These are phyloP conservation scores for Thalia dealbata DNA, from an alignment of 176 grass and related monocot genomes.

Conservation along the genomic window DNA sequence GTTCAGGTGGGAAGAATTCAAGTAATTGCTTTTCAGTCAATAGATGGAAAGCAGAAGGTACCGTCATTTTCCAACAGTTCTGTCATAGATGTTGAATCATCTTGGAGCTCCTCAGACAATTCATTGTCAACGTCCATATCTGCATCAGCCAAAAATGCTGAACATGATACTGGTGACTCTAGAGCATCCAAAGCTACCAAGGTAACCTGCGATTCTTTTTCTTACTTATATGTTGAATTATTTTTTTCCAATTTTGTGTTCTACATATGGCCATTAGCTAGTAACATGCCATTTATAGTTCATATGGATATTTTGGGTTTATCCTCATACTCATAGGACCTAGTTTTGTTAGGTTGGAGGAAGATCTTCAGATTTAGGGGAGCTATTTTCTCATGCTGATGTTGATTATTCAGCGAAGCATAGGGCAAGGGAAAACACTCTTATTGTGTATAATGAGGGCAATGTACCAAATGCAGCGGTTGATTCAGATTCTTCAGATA, in stretches of 20 bases:
- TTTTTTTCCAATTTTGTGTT: not conserved
- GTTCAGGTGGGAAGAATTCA: conserved; percentile 76
- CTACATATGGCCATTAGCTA: not conserved
- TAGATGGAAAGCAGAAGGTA: conserved; percentile 39
- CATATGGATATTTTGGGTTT: not conserved
- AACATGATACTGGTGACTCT: conserved; percentile 71
- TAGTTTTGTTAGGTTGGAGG: conserved; percentile 34
- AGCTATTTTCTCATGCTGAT: conserved; percentile 58
- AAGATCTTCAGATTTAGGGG: conserved; percentile 38
- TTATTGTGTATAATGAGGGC: conserved; percentile 29
- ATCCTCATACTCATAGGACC: not conserved
- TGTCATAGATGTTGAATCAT: conserved; percentile 53
- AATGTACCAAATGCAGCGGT: conserved; percentile 26
- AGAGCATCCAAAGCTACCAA: conserved; percentile 19
- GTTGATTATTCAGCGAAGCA: conserved; percentile 31
- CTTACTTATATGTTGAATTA: not conserved
- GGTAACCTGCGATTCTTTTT: conserved; percentile 1
- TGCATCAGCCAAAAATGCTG: conserved; percentile 25
- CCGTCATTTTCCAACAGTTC: conserved; percentile 28
- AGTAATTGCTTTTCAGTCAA: conserved; percentile 89
- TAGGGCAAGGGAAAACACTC: conserved; percentile 28
- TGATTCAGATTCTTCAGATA: conserved; percentile 64
- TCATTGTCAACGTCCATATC: conserved; percentile 21
- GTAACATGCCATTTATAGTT: not conserved
- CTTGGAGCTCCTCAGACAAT: conserved; percentile 39